These are phyloP conservation scores for Pugionium cornutum DNA, from an alignment of 345 rosid species.

Conservation along the genomic window DNA sequence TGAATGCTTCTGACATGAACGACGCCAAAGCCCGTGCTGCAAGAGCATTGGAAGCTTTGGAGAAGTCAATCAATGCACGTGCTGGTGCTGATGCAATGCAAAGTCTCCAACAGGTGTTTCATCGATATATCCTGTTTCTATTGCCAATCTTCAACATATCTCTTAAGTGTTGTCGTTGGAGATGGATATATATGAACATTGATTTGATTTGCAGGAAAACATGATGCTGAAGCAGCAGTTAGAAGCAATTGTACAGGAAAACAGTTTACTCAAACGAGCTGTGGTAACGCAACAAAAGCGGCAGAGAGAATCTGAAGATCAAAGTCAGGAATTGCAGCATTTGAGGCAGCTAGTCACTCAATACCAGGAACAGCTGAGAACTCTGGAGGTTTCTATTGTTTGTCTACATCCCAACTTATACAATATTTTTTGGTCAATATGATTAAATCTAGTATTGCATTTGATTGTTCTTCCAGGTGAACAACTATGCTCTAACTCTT, in stretches of 20 bases:
- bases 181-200: not conserved
- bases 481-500: constrained; percentile 72
- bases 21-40: constrained; percentile 85
- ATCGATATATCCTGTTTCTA: not conserved
- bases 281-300: constrained; percentile 82
- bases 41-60: constrained; percentile 69
- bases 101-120: constrained; percentile 53
- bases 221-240: constrained; percentile 67
- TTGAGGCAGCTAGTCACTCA: constrained; percentile 71
- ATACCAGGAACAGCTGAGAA: constrained; percentile 82
- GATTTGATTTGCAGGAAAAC: constrained; percentile 54
- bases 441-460: not conserved
- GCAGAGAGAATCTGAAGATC: constrained; percentile 63
- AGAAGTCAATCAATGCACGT: constrained; percentile 69
- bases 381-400: constrained; percentile 62
- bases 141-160: no score
- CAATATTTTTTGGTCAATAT: not conserved
- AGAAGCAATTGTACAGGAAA: constrained; percentile 70
- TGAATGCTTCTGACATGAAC: constrained; percentile 66
- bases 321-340: constrained; percentile 67
- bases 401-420: not conserved
- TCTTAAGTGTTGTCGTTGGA: not conserved
- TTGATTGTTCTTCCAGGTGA: constrained; percentile 42
- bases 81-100: constrained; percentile 58
- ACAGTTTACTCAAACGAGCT: constrained; percentile 71